Conservation (phyloP, 129 eudicot genomes). For the Rutidosis leptorrhynchoides region DNA sequence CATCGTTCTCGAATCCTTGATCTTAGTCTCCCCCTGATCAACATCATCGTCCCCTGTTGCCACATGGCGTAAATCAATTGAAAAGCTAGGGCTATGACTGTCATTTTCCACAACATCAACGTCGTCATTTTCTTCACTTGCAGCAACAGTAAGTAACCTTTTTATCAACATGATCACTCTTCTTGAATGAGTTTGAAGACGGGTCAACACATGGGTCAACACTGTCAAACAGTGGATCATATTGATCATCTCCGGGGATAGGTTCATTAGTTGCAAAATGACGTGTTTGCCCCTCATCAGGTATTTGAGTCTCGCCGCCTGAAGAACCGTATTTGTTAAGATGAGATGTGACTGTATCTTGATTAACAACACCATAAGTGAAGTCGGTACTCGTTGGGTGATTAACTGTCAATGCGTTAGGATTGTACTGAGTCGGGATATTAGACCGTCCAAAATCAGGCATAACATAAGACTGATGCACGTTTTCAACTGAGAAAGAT, state of each 20-base stretch:
- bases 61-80: constrained; percentile 41
- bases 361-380: constrained; percentile 40
- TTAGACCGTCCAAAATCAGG: constrained; percentile 49
- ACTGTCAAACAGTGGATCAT: constrained; percentile 83
- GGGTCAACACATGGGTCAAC: constrained; percentile 80
- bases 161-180: constrained; percentile 30
- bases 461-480: constrained; percentile 30
- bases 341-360: constrained; percentile 31
- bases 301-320: constrained; percentile 31
- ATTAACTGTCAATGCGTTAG: constrained; percentile 76
- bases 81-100: constrained; percentile 69
- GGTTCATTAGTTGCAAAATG: constrained; percentile 32
- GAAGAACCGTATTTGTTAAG: constrained; percentile 36
- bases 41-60: constrained; percentile 71
- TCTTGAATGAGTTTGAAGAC: constrained; percentile 39
- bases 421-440: constrained; percentile 57
- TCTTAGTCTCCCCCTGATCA: constrained; percentile 65
- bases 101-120: constrained; percentile 72
- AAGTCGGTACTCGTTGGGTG: constrained; percentile 60
- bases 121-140: constrained; percentile 57
- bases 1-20: constrained; percentile 73
- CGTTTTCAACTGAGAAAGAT: constrained; percentile 30
- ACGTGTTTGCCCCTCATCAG: constrained; percentile 36
- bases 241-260: constrained; percentile 56
- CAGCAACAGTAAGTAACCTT: constrained; percentile 47